Percentiles rank a stretch among this genome's conserved stretches.
Evolutionary conservation across 2,329 filamentous ascomycete genomes (phyloP).

Genomic region (Ophiostoma triangulosporum): DNA sequence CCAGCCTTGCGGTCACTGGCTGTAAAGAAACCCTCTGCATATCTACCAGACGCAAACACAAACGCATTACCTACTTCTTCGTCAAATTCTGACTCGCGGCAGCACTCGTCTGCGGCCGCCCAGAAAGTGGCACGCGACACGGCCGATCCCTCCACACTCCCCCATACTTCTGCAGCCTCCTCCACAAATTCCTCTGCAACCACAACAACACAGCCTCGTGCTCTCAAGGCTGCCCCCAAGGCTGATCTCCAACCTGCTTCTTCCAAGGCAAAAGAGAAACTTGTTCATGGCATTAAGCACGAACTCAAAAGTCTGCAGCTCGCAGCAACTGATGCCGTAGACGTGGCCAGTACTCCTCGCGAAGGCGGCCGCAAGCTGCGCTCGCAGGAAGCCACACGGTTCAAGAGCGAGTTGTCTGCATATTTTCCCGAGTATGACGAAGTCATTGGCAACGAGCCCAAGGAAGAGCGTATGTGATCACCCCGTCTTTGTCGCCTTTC

Average conservation of each 20-base stretch:
- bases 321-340: conserved; percentile 25
- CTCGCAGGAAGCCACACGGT: conserved; percentile 70
- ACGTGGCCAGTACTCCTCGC: conserved; percentile 3
- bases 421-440: conserved; percentile 95
- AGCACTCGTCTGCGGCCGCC: neutral
- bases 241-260: neutral
- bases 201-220: neutral
- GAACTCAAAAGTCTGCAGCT: conserved; percentile 45
- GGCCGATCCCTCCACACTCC: neutral
- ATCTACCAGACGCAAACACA: neutral
- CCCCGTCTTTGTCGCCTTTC: neutral
- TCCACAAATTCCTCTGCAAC: too few relatives aligned
- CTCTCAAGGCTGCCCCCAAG: neutral
- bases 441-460: conserved; percentile 73
- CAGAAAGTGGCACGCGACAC: neutral
- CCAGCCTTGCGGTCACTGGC: neutral
- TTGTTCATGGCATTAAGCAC: conserved; percentile 47
- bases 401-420: conserved; percentile 80
- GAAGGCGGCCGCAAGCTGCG: conserved; percentile 65
- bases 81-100: neutral
- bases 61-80: neutral
- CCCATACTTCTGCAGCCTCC: neutral
- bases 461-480: conserved; percentile 55
- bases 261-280: conserved; percentile 35
- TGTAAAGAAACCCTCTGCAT: neutral